Evolutionary conservation across 208 protist species (phyloP).

Genomic region (Phytomonas sp.): DNA sequence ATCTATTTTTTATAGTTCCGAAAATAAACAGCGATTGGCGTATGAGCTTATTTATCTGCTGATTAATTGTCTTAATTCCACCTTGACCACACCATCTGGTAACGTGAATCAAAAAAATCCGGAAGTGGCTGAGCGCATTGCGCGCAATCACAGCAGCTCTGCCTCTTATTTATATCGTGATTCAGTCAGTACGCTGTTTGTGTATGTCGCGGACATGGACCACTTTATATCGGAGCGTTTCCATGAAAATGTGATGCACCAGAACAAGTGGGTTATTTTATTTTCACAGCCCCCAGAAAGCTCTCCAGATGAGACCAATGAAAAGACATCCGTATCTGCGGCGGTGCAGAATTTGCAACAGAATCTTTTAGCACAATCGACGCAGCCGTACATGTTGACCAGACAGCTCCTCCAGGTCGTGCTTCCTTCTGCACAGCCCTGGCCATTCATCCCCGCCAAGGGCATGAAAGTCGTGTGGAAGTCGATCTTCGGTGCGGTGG

Average conservation of each 20-base stretch:
- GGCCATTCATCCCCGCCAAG: constrained; percentile 12
- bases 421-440: constrained; percentile 14
- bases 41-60: constrained; percentile 43
- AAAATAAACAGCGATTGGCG: constrained; percentile 24
- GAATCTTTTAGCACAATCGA: constrained; percentile 9
- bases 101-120: background rate
- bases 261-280: constrained; percentile 4
- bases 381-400: constrained; percentile 21
- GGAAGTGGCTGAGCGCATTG: background rate
- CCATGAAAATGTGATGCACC: background rate
- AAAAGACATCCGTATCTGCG: background rate
- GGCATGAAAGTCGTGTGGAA: constrained; percentile 21
- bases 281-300: background rate
- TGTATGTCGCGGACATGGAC: constrained; percentile 29
- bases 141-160: background rate
- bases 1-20: constrained; percentile 26
- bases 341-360: background rate
- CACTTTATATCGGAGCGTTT: constrained; percentile 26
- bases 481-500: constrained; percentile 22
- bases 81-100: background rate
- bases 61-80: constrained; percentile 6
- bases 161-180: background rate
- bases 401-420: constrained; percentile 19
- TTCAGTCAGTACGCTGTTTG: constrained; percentile 11
- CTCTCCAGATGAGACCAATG: background rate